Evolutionary conservation across 2,329 filamentous ascomycete genomes (phyloP), one percentile per base, ranked within the genome.

Genomic region (Fusarium neocosmosporiellum): DNA sequence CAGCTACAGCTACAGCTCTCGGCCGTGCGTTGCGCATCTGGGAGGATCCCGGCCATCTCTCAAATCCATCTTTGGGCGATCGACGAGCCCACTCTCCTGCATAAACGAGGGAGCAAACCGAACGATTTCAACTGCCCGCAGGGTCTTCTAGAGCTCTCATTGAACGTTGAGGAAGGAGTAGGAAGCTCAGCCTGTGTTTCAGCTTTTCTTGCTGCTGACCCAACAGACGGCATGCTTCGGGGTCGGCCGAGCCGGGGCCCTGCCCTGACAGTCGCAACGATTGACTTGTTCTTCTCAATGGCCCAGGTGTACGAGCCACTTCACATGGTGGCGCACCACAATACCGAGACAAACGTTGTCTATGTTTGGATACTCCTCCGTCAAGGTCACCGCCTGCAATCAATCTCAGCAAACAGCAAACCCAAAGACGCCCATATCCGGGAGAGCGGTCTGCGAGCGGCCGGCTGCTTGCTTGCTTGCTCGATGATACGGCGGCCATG

Each of bases 61-160:
- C 48, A 57, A 66, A 39, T 48, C 63, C 55, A 54, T 66, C 36
- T 43, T 16, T 60, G 48, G 66, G 57, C 29, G 62, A 74, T 73
- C 61, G 31, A 54, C 48, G n/a, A 67, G 46, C 54, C 74, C 74
- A 75, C 65, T 41, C 57, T 24, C 53, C 65, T 59, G 59, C 74
- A 76, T 71, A 75, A 75, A 74, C 67, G 71, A 76, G 66, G 37
- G 58, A 54, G 39, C 59, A 66, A 65, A 71, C 71, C 46, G 63
- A 61, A 65, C 59, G 59, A 64, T 58, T 18, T 29, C 18, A 18
- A 18, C 22, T 31, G 20, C 39, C 43, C 16, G 31, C 50, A 50
- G 39, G 22, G 33, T 36, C 24, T 60, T 29, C 22, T n/a, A 5
- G 10, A 50, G 37, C 27, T 31, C 55, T 41, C 29, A 24, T 54